These are phyloP conservation scores for Jaltomata sinuosa DNA, from an alignment of 257 asterid species.

Conservation along the genomic window DNA sequence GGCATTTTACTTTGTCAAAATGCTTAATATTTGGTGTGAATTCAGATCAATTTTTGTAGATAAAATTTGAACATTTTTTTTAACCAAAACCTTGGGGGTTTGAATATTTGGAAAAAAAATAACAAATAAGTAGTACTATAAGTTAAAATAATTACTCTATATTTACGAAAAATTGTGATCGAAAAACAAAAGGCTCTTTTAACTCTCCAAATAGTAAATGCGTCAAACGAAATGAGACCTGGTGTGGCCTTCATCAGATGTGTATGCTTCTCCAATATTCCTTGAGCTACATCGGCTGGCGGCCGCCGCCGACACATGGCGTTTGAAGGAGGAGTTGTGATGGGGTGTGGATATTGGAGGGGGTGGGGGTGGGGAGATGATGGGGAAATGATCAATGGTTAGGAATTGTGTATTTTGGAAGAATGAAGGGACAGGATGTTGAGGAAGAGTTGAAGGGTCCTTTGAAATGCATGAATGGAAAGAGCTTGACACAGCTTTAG, in stretches of 20 bases:
- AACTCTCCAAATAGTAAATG: neutral
- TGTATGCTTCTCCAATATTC: neutral
- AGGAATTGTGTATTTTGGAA: conserved; percentile 2
- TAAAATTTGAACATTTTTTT: no score
- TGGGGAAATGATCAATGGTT: neutral
- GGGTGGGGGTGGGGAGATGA: neutral
- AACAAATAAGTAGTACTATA: no score
- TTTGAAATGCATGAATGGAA: conserved; percentile 61
- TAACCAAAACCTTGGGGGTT: no score
- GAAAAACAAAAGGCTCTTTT: no score
- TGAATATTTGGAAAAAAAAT: no score
- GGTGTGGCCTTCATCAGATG: neutral
- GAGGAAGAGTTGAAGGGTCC: conserved; percentile 45
- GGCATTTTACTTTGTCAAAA: no score
- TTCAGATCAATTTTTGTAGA: no score
- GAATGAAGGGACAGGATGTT: conserved; percentile 45
- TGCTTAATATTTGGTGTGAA: no score
- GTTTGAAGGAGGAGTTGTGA: conserved; percentile 11
- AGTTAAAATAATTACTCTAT: no score
- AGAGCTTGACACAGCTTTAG: conserved; percentile 35
- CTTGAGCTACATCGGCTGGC: neutral
- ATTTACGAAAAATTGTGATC: no score
- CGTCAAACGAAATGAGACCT: neutral
- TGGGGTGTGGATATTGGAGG: neutral
- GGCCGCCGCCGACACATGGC: conserved; percentile 8